Conservation (phyloP, 306 rosid species). For the Quercus bicolor region DNA sequence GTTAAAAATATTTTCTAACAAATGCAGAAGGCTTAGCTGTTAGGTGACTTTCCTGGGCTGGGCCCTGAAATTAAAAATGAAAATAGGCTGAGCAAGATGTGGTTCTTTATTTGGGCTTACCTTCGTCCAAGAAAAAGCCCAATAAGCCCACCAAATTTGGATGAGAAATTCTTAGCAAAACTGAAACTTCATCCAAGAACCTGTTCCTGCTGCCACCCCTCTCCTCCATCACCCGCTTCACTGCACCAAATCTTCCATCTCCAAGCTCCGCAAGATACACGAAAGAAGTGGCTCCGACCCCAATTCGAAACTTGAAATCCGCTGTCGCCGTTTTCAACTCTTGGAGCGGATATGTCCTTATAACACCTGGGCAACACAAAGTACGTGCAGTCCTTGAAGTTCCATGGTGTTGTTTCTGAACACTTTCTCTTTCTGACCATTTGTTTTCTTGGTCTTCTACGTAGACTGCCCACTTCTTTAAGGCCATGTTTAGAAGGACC, state of each 20-base stretch:
- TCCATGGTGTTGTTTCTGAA: background rate
- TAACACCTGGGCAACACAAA: background rate
- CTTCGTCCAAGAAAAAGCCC: conserved; percentile 21
- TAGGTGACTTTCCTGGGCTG: background rate
- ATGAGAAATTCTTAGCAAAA: conserved; percentile 21
- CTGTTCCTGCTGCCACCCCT: conserved; percentile 12
- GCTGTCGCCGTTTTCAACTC: conserved; percentile 11
- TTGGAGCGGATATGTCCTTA: conserved; percentile 2
- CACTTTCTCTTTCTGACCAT: background rate
- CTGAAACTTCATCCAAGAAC: conserved; percentile 23
- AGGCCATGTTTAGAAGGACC: background rate
- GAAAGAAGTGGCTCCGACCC: conserved; percentile 14
- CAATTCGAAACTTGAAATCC: conserved; percentile 6
- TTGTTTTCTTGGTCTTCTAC: background rate
- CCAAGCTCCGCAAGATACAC: conserved; percentile 23
- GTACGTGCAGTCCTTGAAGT: background rate
- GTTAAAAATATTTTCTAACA: too few relatives aligned
- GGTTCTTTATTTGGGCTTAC: background rate
- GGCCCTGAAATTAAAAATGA: background rate
- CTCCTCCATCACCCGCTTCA: conserved; percentile 15
- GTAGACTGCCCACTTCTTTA: background rate
- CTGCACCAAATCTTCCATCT: conserved; percentile 16
- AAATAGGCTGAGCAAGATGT: background rate
- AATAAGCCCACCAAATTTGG: conserved; percentile 15
- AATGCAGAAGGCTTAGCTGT: too few relatives aligned